Evolutionary conservation across 139 green algal genomes (phyloP).

Genomic region (Chlamydomonas sphaeroides): DNA sequence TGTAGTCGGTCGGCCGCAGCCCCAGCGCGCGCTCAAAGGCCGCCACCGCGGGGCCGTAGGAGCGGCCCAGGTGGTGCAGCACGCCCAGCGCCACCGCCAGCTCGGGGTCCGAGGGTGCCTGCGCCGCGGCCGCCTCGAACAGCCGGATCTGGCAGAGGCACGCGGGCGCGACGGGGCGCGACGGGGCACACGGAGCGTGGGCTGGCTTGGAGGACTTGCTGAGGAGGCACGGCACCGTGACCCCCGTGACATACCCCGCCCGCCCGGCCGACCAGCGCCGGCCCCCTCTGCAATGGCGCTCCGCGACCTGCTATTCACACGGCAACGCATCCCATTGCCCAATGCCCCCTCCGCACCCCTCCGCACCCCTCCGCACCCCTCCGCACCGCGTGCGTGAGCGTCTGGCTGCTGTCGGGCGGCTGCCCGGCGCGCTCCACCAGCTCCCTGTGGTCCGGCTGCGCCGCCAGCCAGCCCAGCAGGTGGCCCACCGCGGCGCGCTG

Average conservation of each 20-base stretch:
- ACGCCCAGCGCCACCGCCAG: constrained; percentile 92
- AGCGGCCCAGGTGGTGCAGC: constrained; percentile 87
- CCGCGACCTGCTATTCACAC: too few relatives aligned
- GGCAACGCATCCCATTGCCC: too few relatives aligned
- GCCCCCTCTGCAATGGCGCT: too few relatives aligned
- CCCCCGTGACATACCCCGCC: too few relatives aligned
- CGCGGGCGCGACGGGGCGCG: too few relatives aligned
- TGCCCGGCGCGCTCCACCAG: constrained; percentile 41
- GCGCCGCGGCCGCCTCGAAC: constrained; percentile 54
- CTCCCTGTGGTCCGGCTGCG: constrained; percentile 65
- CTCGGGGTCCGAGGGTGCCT: constrained; percentile 78
- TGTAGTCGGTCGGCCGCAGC: constrained; percentile 83
- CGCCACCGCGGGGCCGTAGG: constrained; percentile 83
- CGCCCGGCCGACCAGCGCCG: too few relatives aligned
- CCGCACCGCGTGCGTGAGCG: constrained; percentile 55
- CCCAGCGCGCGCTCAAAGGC: constrained; percentile 78
- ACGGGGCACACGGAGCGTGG: too few relatives aligned
- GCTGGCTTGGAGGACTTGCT: too few relatives aligned
- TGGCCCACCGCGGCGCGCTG: constrained; percentile 39
- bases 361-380: background rate
- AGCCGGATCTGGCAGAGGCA: constrained; percentile 52
- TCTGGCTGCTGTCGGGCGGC: constrained; percentile 68
- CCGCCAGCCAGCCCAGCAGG: constrained; percentile 73
- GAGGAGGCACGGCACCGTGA: too few relatives aligned
- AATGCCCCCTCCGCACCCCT: background rate